Base-by-base conservation (phyloP, 148 eudicot species). In the Cornus florida region DNA sequence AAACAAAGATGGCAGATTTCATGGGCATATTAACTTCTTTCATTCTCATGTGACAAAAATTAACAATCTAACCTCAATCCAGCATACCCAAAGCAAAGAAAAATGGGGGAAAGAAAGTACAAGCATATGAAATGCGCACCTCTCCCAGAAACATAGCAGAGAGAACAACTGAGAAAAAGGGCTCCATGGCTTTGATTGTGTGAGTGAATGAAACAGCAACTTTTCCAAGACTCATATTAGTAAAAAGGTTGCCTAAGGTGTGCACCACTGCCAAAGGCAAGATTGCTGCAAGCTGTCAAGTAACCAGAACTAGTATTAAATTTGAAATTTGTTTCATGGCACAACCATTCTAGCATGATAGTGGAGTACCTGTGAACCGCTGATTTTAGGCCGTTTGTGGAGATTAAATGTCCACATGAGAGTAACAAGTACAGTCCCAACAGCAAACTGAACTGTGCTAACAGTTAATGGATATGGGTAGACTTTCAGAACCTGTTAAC, bases 161-260 rank as follows among this genome's bases (percentile, higher is more conserved):
- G 38, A 94, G 91, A 53, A 92, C 39, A 82, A 96, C 99, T 19
- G 99, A 89, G 87, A 96, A 96, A 81, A 96, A 96, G 10, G 99
- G 99, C 84, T 96, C 99, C 94, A 91, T 89, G 53, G 99, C 99
- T 85, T 96, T 96, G 74, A 96, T 90, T 41, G 98, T 94, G 92
- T 94, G 98, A 28, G 98, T 94, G 77, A 94, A 94, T 22, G 98
- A 94, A 72, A 94, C 97, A 28, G 98, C 91, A 86, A 94, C 98
- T 90, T 90, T 86, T 74, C 98, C 98, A 57, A 94, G 93, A 80
- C 98, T 94, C 97, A 94, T 89, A 79, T 92, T 94, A 57, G 98
- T 93, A 84, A 93, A 96, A 72, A 96, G 94, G 84, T 93, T 96
- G 75, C 99, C 99, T 38, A 93, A 76, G 24, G 89, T 84, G 79